Conservation (phyloP, 1,139 yeast genomes). For the Tardiomyces depauwii region DNA sequence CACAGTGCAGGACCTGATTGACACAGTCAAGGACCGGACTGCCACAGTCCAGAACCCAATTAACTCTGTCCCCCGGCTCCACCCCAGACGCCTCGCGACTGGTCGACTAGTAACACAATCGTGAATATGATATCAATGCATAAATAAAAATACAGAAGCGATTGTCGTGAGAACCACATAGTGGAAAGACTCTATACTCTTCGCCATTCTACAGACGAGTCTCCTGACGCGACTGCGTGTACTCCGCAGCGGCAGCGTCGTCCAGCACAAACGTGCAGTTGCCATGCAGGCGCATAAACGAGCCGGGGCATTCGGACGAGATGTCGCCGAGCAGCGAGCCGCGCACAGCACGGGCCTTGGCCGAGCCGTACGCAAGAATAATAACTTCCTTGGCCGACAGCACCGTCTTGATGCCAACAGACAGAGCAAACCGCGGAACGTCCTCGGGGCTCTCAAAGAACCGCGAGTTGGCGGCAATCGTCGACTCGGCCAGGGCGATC, state of each 20-base stretch:
- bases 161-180: too few relatives aligned
- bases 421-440: constrained; percentile 45
- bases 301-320: constrained; percentile 18
- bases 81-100: too few relatives aligned
- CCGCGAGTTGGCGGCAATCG: constrained; percentile 47
- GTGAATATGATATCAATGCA: too few relatives aligned
- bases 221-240: neutral
- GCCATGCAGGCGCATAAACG: constrained; percentile 16
- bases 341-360: constrained; percentile 19
- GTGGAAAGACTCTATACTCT: too few relatives aligned
- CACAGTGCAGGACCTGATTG: too few relatives aligned
- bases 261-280: constrained; percentile 14
- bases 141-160: too few relatives aligned
- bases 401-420: constrained; percentile 54
- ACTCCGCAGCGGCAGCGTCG: constrained; percentile 9
- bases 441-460: constrained; percentile 37
- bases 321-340: constrained; percentile 15
- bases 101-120: too few relatives aligned
- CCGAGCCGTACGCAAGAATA: constrained; percentile 20
- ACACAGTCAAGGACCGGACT: too few relatives aligned
- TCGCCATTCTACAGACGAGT: neutral
- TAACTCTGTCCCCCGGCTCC: too few relatives aligned
- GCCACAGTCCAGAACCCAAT: too few relatives aligned
- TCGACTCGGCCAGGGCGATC: constrained; percentile 40
- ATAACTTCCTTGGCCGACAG: constrained; percentile 46